Conservation (phyloP, 1,284 basidiomycete genomes). For the Inonotus obliquus region DNA sequence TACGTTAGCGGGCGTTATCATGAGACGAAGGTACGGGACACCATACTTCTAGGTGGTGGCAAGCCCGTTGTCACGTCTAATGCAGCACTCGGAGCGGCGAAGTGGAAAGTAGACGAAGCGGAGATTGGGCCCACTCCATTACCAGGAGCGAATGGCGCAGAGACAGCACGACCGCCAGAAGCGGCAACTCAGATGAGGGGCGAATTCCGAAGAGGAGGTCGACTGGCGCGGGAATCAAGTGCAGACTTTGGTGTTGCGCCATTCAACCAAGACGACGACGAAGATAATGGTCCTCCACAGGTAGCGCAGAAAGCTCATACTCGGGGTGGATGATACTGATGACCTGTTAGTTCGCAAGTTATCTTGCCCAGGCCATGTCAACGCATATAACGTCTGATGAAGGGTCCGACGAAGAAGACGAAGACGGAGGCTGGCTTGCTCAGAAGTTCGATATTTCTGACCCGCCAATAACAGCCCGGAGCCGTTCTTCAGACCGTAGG, state of each 20-base stretch:
- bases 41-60: conserved; percentile 78
- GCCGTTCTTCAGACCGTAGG: conserved; percentile 42
- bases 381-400: conserved; percentile 45
- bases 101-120: conserved; percentile 72
- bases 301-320: conserved; percentile 32
- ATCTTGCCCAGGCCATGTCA: conserved; percentile 69
- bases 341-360: conserved; percentile 63
- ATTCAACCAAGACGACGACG: conserved; percentile 42
- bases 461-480: conserved; percentile 49
- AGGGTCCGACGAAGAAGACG: conserved; percentile 60
- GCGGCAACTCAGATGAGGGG: conserved; percentile 35
- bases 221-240: conserved; percentile 44
- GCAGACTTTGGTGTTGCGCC: conserved; percentile 65
- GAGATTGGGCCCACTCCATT: conserved; percentile 33
- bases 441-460: conserved; percentile 62
- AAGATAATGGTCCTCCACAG: conserved; percentile 46
- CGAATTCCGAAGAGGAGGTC: conserved; percentile 53
- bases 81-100: conserved; percentile 33
- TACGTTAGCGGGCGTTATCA: conserved; percentile 81
- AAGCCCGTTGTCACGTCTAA: conserved; percentile 56
- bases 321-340: neutral
- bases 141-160: conserved; percentile 24
- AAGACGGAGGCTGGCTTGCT: conserved; percentile 70
- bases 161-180: conserved; percentile 22
- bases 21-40: conserved; percentile 82